A percentile compares a stretch with the other conserved stretches of the same genome.
phyloP scores from a whole-genome alignment of 345 rosid species.

The Acer yangbiense region DNA sequence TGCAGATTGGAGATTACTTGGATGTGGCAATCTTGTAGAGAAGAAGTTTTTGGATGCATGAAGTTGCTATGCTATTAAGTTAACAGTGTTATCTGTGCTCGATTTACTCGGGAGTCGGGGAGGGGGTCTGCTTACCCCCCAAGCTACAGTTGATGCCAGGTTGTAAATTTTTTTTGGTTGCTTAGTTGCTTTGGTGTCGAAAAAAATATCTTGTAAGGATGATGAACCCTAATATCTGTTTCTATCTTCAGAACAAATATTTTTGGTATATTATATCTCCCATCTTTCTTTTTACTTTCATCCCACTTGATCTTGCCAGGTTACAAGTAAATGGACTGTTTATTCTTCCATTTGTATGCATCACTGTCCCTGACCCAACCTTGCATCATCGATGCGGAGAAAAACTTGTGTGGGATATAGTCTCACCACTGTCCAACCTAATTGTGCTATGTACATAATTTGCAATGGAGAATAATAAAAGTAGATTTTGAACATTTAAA shows the following conservation, averaged over 20 bases:
- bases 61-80: neutral
- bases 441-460: too few relatives aligned
- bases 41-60: conserved; percentile 2
- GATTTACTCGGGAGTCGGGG: neutral
- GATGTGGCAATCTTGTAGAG: conserved; percentile 75
- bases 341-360: neutral
- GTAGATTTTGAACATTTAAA: too few relatives aligned
- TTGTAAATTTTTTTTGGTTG: too few relatives aligned
- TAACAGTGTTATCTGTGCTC: neutral
- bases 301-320: neutral
- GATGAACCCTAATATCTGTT: neutral
- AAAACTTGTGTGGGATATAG: too few relatives aligned
- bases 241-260: neutral
- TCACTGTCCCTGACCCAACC: neutral
- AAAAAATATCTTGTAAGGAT: neutral
- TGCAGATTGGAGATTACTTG: conserved; percentile 92
- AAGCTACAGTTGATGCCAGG: neutral
- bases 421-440: too few relatives aligned
- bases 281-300: too few relatives aligned
- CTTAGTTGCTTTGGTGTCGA: neutral
- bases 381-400: neutral
- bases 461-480: too few relatives aligned
- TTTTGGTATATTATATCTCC: neutral
- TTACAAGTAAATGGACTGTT: neutral
- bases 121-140: neutral